Evolutionary conservation across 371 early-diverging fungal species (phyloP).

Genomic region (Rhizopus sp.): DNA sequence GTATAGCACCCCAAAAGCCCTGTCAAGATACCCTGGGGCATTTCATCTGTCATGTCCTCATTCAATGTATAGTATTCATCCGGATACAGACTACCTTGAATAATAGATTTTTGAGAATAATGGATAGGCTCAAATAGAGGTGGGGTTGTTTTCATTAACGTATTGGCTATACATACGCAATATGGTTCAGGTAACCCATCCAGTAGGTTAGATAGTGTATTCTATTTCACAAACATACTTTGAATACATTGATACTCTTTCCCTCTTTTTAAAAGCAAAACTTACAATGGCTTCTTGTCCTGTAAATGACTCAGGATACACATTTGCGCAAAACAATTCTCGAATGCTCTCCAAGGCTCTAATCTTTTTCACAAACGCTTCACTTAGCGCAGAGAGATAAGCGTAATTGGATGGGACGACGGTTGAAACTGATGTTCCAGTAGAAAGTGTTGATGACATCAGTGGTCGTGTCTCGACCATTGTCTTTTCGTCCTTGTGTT

Average conservation of each 20-base stretch:
- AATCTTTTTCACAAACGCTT: no score
- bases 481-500: no score
- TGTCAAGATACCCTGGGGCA: slow-evolving; percentile 38
- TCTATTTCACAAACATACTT: slow-evolving; percentile 6
- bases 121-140: slow-evolving; percentile 43
- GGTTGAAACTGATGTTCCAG: no score
- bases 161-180: slow-evolving; percentile 36
- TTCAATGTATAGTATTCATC: slow-evolving; percentile 47
- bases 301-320: slow-evolving; percentile 49
- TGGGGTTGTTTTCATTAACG: slow-evolving; percentile 41
- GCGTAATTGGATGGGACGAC: no score
- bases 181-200: slow-evolving; percentile 34
- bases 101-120: slow-evolving; percentile 48
- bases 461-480: no score
- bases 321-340: slow-evolving; percentile 43
- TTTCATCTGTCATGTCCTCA: slow-evolving; percentile 35
- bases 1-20: slow-evolving; percentile 38
- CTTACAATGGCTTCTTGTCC: slow-evolving; percentile 52
- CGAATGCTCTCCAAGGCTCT: slow-evolving; percentile 1
- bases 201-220: slow-evolving; percentile 14
- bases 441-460: no score
- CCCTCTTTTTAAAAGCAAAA: background rate
- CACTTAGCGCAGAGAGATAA: no score
- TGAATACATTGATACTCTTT: background rate
- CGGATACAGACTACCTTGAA: slow-evolving; percentile 33